Percentiles rank a stretch among this genome's conserved stretches.
phyloP scores from a whole-genome alignment of 495 filamentous ascomycete genomes.

The Hypoxylon rickii region DNA sequence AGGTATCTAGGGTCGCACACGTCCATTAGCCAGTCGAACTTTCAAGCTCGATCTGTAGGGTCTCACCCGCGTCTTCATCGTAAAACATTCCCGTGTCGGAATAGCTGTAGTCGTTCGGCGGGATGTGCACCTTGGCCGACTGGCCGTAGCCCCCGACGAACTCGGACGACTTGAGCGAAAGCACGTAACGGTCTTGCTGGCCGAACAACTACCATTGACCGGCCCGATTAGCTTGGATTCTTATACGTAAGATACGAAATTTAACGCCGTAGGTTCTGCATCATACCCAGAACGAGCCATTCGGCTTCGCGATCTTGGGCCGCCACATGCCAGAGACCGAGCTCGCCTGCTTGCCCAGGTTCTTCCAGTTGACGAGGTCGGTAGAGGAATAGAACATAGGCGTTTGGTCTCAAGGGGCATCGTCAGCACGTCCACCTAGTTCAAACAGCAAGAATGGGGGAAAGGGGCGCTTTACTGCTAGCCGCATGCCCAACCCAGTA shows the following conservation, averaged over 20 bases:
- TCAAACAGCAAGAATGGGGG: neutral
- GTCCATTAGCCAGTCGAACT: slow-evolving; percentile 4
- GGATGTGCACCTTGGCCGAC: slow-evolving; percentile 46
- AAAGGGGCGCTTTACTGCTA: slow-evolving; percentile 36
- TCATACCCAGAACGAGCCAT: slow-evolving; percentile 48
- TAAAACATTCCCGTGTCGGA: slow-evolving; percentile 54
- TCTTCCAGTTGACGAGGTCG: slow-evolving; percentile 52
- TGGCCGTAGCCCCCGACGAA: slow-evolving; percentile 43
- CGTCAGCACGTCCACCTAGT: slow-evolving; percentile 9
- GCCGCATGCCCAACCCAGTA: slow-evolving; percentile 52
- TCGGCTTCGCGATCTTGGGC: slow-evolving; percentile 52
- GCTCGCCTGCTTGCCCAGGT: slow-evolving; percentile 40
- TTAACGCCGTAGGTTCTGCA: neutral
- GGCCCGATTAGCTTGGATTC: neutral
- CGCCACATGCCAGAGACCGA: slow-evolving; percentile 46
- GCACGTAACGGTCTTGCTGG: slow-evolving; percentile 50
- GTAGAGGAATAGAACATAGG: slow-evolving; percentile 52
- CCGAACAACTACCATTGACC: slow-evolving; percentile 45
- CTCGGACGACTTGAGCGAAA: slow-evolving; percentile 43
- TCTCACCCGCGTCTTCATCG: slow-evolving; percentile 42
- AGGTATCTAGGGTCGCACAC: slow-evolving; percentile 41
- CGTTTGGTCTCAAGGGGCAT: slow-evolving; percentile 38
- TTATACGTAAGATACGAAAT: neutral
- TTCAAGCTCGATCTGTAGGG: neutral
- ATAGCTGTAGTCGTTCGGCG: slow-evolving; percentile 49